Conservation (phyloP, 1,284 basidiomycete genomes). For the Hemileia vastatrix region DNA sequence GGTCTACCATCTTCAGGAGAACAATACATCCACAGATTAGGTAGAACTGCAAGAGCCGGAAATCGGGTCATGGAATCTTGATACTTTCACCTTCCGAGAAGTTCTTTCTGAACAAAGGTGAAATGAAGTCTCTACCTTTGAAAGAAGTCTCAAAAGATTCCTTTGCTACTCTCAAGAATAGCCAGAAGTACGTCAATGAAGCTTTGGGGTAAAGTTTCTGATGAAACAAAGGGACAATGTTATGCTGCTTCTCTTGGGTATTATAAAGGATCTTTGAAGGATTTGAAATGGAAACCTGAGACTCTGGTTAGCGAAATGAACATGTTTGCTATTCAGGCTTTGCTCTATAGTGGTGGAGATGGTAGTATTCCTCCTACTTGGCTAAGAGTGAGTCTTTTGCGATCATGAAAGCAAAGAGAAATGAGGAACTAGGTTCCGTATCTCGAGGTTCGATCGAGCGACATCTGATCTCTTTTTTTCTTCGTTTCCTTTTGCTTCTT, state of each 20-base stretch:
- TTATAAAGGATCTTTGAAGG: constrained; percentile 25
- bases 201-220: too few species aligned
- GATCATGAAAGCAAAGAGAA: too few species aligned
- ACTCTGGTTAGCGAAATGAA: neutral
- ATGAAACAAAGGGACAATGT: constrained; percentile 24
- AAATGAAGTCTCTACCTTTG: constrained; percentile 48
- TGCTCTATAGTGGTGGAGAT: neutral
- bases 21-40: constrained; percentile 55
- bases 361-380: neutral
- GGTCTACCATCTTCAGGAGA: constrained; percentile 47
- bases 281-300: constrained; percentile 6
- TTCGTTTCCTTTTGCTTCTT: too few species aligned
- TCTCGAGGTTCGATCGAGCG: too few species aligned
- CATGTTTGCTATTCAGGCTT: neutral
- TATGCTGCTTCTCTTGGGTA: constrained; percentile 27
- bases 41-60: constrained; percentile 51
- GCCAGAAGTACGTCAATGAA: constrained; percentile 36
- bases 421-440: too few species aligned
- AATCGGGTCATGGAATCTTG: constrained; percentile 53
- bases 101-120: constrained; percentile 51
- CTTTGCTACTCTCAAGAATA: constrained; percentile 37
- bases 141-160: constrained; percentile 22
- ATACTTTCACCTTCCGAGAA: constrained; percentile 53
- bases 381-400: too few species aligned
- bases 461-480: too few species aligned